A percentile compares a stretch with the other conserved stretches of the same genome.
Conservation (phyloP, 108 stramenopile genomes). For the Pseudonitzschia delicatissima region DNA sequence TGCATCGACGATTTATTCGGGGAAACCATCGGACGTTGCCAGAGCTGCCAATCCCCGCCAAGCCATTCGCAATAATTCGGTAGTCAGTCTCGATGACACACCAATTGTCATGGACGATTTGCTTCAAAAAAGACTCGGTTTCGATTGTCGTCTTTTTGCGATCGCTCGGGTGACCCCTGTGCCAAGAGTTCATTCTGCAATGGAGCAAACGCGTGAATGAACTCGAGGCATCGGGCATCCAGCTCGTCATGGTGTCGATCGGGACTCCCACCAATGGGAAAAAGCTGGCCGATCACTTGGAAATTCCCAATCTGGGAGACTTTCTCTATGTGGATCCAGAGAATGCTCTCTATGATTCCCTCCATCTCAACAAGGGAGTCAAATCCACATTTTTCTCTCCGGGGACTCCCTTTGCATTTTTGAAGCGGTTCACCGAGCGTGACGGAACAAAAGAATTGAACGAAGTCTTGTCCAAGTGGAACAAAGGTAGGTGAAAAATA, state of each 20-base stretch:
- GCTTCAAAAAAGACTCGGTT: constrained; percentile 23
- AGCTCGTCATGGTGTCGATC: constrained; percentile 59
- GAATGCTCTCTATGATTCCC: constrained; percentile 52
- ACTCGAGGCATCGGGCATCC: constrained; percentile 41
- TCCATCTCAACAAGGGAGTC: constrained; percentile 59
- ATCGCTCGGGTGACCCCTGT: constrained; percentile 80
- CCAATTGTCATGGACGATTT: constrained; percentile 26
- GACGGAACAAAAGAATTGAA: constrained; percentile 41
- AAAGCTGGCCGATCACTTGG: constrained; percentile 56
- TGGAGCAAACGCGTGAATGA: constrained; percentile 49
- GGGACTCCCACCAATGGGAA: constrained; percentile 62
- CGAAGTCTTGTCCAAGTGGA: constrained; percentile 72
- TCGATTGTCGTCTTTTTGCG: constrained; percentile 61
- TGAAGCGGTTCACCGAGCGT: constrained; percentile 41
- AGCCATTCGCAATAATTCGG: constrained; percentile 27
- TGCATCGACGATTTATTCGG: constrained; percentile 13
- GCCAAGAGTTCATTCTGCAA: constrained; percentile 81
- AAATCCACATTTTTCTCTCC: constrained; percentile 55
- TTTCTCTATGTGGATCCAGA: constrained; percentile 66
- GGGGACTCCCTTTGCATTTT: constrained; percentile 61
- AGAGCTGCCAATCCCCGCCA: constrained; percentile 37
- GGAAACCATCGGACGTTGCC: constrained; percentile 42
- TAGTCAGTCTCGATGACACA: constrained; percentile 40
- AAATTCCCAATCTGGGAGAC: constrained; percentile 36
- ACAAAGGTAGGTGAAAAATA: constrained; percentile 35